phyloP scores from a whole-genome alignment of 2,329 filamentous ascomycete genomes.

The Graphilbum sp. region DNA sequence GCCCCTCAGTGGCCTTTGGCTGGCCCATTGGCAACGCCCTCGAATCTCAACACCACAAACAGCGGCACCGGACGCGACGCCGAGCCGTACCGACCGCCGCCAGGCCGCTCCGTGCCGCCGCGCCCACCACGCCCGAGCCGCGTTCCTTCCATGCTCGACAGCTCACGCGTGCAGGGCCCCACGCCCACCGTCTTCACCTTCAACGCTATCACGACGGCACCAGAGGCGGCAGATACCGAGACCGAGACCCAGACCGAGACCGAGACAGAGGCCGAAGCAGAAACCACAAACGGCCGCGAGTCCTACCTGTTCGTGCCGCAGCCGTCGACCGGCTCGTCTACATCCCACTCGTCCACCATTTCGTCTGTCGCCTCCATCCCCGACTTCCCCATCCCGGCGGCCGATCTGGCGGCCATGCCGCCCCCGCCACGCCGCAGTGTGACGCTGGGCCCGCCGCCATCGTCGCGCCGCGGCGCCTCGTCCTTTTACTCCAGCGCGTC shows the following conservation, averaged over 20 bases:
- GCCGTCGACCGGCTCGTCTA: slow-evolving; percentile 17
- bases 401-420: slow-evolving; percentile 8
- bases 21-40: slow-evolving; percentile 17
- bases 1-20: slow-evolving; percentile 38
- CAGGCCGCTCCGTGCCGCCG: slow-evolving; percentile 33
- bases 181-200: slow-evolving; percentile 32
- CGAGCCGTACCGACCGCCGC: slow-evolving; percentile 32
- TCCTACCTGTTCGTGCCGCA: slow-evolving; percentile 27
- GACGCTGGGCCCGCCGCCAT: slow-evolving; percentile 43
- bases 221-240: too few species aligned
- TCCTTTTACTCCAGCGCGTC: slow-evolving; percentile 51
- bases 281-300: slow-evolving; percentile 22
- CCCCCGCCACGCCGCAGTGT: slow-evolving; percentile 28
- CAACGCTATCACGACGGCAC: background rate
- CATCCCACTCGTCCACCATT: slow-evolving; percentile 35
- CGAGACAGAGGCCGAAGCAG: background rate
- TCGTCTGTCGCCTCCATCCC: slow-evolving; percentile 41
- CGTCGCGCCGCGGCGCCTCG: slow-evolving; percentile 40
- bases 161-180: slow-evolving; percentile 36
- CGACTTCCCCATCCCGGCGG: slow-evolving; percentile 35
- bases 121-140: slow-evolving; percentile 43
- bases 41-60: slow-evolving; percentile 8
- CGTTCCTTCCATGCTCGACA: slow-evolving; percentile 42
- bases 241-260: background rate
- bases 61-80: slow-evolving; percentile 11